Percentiles rank a stretch among this genome's conserved stretches.
phyloP scores from a whole-genome alignment of 169 alveolate genomes.

The Cryptosporidium sp. region DNA sequence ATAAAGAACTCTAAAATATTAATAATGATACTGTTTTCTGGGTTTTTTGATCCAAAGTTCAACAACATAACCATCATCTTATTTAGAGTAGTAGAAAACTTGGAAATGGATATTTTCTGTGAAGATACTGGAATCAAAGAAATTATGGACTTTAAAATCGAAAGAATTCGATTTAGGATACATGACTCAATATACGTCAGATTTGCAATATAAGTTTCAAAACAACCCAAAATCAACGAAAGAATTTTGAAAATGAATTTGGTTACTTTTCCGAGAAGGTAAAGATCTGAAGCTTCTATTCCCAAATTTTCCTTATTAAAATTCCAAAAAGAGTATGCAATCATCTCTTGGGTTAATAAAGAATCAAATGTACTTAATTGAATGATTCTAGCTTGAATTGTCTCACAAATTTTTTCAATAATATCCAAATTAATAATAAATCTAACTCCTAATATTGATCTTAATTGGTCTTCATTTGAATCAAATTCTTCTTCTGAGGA shows the following conservation, averaged over 20 bases:
- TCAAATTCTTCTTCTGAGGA: not conserved
- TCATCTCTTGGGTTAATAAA: not conserved
- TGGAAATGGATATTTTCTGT: not conserved
- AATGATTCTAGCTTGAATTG: not conserved
- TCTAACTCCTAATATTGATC: not conserved
- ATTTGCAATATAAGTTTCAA: not conserved
- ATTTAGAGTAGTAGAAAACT: not conserved
- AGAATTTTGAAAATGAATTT: not conserved
- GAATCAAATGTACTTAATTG: not conserved
- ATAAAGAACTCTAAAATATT: constrained; percentile 1
- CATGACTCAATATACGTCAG: not conserved
- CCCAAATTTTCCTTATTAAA: not conserved
- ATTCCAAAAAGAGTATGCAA: not conserved
- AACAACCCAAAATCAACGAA: not conserved
- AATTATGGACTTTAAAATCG: not conserved
- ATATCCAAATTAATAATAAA: not conserved
- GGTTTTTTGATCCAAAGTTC: not conserved
- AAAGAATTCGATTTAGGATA: not conserved
- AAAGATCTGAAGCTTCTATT: not conserved
- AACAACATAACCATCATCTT: not conserved
- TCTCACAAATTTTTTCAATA: not conserved
- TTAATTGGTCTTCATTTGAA: not conserved
- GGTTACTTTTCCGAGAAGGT: not conserved
- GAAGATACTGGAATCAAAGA: not conserved
- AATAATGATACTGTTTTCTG: not conserved